phyloP scores from a whole-genome alignment of 176 grass and related monocot genomes.

The Guadua angustifolia region DNA sequence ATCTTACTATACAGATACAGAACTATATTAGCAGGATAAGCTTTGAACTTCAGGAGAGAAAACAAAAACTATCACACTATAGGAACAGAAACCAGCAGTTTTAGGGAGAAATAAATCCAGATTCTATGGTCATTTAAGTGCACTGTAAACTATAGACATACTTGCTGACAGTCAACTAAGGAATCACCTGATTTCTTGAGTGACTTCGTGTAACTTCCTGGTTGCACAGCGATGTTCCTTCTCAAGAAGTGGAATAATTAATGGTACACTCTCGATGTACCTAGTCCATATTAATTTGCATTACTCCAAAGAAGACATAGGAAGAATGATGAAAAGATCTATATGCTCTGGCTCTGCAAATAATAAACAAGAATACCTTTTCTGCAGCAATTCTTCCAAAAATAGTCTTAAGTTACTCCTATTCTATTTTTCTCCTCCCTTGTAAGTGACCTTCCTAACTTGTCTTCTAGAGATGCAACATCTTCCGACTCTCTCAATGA shows the following conservation, averaged over 20 bases:
- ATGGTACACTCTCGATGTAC: conserved; percentile 86
- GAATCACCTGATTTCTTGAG: conserved; percentile 75
- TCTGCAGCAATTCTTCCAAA: conserved; percentile 86
- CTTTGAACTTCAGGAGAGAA: too few species aligned
- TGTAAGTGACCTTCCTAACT: conserved; percentile 80
- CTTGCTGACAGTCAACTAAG: conserved; percentile 18
- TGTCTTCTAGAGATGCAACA: conserved; percentile 74
- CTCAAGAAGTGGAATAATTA: conserved; percentile 89
- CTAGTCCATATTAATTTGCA: conserved; percentile 44
- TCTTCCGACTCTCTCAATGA: conserved; percentile 81
- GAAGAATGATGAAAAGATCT: conserved; percentile 22
- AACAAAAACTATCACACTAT: neutral
- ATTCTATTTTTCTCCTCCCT: conserved; percentile 76
- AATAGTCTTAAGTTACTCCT: conserved; percentile 77
- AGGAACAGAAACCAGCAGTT: neutral
- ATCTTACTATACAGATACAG: neutral
- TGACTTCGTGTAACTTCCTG: conserved; percentile 67
- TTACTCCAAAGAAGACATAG: conserved; percentile 34
- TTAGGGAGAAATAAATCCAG: neutral
- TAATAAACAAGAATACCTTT: conserved; percentile 67
- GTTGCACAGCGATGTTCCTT: conserved; percentile 66
- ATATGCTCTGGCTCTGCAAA: neutral
- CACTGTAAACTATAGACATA: conserved; percentile 12
- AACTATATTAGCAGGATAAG: too few species aligned
- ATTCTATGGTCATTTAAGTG: conserved; percentile 6